phyloP scores from a whole-genome alignment of 441 rosid species.

The Daphne laureola region DNA sequence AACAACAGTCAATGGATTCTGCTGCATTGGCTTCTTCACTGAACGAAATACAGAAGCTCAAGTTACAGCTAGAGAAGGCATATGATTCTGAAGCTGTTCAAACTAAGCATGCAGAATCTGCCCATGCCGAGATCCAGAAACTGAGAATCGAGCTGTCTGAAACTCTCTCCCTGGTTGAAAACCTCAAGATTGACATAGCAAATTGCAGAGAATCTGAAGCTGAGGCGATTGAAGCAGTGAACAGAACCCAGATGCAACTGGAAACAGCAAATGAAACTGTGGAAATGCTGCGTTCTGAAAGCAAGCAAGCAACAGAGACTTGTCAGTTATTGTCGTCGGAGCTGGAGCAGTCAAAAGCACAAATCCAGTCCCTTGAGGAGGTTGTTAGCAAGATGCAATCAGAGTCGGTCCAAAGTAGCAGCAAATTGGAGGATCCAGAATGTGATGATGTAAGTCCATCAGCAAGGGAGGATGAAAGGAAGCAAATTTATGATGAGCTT shows the following conservation, averaged over 20 bases:
- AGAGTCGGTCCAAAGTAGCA: conserved; percentile 20
- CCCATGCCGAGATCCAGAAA: conserved; percentile 45
- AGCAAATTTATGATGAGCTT: conserved; percentile 49
- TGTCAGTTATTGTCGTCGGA: conserved; percentile 42
- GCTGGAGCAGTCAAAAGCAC: conserved; percentile 61
- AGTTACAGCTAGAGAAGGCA: conserved; percentile 56
- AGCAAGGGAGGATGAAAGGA: conserved; percentile 21
- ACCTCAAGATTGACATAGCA: conserved; percentile 39
- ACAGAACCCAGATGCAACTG: conserved; percentile 48
- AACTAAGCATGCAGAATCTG: conserved; percentile 46
- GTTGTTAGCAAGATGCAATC: conserved; percentile 51
- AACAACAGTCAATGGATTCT: conserved; percentile 75
- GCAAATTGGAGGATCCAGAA: conserved; percentile 9
- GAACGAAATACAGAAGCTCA: conserved; percentile 87
- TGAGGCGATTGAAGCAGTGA: conserved; percentile 47
- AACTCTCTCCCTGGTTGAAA: conserved; percentile 60
- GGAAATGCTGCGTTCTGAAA: conserved; percentile 53
- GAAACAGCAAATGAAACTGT: conserved; percentile 58
- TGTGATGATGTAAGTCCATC: conserved; percentile 9
- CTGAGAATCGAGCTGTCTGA: conserved; percentile 65
- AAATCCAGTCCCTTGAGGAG: conserved; percentile 51
- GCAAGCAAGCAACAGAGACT: conserved; percentile 53
- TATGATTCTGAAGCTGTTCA: conserved; percentile 56
- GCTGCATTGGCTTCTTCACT: conserved; percentile 66
- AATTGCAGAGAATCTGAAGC: conserved; percentile 78